A percentile compares a stretch with the other conserved stretches of the same genome.
Evolutionary conservation across 352 stramenopile genomes (phyloP).

Genomic region (Phytopythium delawarense): DNA sequence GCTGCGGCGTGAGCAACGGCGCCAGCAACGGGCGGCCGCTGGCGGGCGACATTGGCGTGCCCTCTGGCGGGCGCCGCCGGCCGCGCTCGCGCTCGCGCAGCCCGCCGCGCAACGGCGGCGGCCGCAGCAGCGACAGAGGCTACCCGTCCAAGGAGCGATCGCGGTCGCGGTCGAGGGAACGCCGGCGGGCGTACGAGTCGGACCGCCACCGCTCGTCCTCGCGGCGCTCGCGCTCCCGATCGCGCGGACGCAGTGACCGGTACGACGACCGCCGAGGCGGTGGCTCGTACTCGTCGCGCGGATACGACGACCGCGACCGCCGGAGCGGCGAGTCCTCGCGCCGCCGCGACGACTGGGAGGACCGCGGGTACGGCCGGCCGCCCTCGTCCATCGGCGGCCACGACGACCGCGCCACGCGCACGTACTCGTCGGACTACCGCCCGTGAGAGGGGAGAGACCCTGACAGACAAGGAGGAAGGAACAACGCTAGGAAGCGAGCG

Average conservation of each 20-base stretch:
- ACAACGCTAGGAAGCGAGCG: neutral
- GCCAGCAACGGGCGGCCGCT: constrained; percentile 5
- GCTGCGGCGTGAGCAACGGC: neutral
- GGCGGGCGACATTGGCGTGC: constrained; percentile 15
- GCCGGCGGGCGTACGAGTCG: constrained; percentile 2
- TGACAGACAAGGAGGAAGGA: neutral
- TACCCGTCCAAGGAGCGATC: constrained; percentile 15
- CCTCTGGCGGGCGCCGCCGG: constrained; percentile 3
- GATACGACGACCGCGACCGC: constrained; percentile 15
- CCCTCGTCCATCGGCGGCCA: constrained; percentile 30
- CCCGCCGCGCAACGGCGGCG: constrained; percentile 15
- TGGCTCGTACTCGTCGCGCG: constrained; percentile 4
- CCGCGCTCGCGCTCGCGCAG: constrained; percentile 12
- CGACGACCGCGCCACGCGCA: constrained; percentile 50
- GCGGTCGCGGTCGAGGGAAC: constrained; percentile 25
- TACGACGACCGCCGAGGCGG: constrained; percentile 11
- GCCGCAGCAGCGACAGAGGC: constrained; percentile 9
- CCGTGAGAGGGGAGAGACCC: constrained; percentile 14
- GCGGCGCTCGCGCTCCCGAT: constrained; percentile 22
- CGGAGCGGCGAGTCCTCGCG: constrained; percentile 11
- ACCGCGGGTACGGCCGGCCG: constrained; percentile 38
- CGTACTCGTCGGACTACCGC: constrained; percentile 42
- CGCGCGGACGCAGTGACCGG: constrained; percentile 10
- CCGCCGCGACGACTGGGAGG: constrained; percentile 27
- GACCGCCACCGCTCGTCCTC: constrained; percentile 2